Evolutionary conservation across 805 yeast species (phyloP).

Genomic region (Barnettozyma californica): DNA sequence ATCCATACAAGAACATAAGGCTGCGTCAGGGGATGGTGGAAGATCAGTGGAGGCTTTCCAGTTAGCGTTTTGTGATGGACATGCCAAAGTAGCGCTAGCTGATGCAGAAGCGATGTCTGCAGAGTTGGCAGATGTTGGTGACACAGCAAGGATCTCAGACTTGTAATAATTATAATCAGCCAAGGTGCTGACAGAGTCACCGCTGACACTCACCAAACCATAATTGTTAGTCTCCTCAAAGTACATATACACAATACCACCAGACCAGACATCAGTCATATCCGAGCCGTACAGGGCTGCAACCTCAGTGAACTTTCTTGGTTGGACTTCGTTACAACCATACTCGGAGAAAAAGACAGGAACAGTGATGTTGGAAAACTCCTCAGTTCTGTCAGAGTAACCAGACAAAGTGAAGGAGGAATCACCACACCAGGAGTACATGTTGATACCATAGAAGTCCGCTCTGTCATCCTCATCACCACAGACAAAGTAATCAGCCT

Average conservation of each 20-base stretch:
- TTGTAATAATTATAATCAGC: constrained; percentile 60
- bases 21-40: constrained; percentile 75
- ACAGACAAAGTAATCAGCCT: constrained; percentile 76
- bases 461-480: constrained; percentile 61
- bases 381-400: constrained; percentile 57
- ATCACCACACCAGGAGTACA: constrained; percentile 85
- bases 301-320: constrained; percentile 73
- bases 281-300: constrained; percentile 54
- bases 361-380: constrained; percentile 58
- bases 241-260: constrained; percentile 87
- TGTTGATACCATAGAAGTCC: constrained; percentile 83
- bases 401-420: constrained; percentile 59
- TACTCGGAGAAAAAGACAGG: constrained; percentile 81
- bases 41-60: constrained; percentile 66
- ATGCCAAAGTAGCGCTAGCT: constrained; percentile 41
- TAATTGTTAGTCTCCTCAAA: constrained; percentile 71
- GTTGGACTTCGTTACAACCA: constrained; percentile 67
- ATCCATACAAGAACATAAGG: constrained; percentile 59
- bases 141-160: constrained; percentile 46
- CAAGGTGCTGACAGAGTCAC: constrained; percentile 49
- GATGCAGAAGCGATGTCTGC: constrained; percentile 33
- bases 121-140: constrained; percentile 46
- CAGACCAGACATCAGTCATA: constrained; percentile 85
- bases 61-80: constrained; percentile 51
- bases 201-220: constrained; percentile 59